Conservation (phyloP, 768 basidiomycete species). For the Russula earlei region DNA sequence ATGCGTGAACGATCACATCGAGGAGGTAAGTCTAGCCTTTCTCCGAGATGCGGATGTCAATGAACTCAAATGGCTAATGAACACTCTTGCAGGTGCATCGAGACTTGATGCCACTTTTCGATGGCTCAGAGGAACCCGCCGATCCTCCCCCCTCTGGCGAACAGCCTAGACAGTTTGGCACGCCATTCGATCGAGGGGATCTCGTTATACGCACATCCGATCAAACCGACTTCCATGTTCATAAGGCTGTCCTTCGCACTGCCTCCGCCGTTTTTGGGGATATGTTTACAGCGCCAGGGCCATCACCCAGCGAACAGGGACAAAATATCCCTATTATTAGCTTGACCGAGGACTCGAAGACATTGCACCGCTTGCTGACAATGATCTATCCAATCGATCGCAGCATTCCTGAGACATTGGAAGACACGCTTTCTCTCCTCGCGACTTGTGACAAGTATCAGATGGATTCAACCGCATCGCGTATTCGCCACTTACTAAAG, state of each 20-base stretch:
- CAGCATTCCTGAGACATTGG: not conserved
- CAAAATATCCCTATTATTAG: no score
- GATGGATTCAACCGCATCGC: not conserved
- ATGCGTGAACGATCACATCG: not conserved
- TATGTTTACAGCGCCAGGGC: no score
- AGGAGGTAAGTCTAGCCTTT: not conserved
- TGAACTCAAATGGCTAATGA: not conserved
- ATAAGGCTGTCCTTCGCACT: no score
- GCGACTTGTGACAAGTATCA: slow-evolving; percentile 6
- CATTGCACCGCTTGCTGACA: not conserved
- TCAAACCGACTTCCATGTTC: not conserved
- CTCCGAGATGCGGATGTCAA: no score
- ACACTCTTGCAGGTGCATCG: not conserved
- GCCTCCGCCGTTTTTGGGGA: no score
- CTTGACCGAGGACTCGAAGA: not conserved
- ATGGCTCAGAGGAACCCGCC: not conserved
- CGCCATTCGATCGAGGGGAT: not conserved
- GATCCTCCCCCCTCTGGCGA: not conserved
- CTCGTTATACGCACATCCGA: not conserved
- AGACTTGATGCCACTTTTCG: not conserved
- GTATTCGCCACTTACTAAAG: not conserved
- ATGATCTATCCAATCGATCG: not conserved
- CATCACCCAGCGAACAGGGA: no score
- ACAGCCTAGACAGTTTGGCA: not conserved
- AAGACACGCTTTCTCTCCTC: not conserved